These are phyloP conservation scores for Melampsora occidentalis DNA, from an alignment of 1,284 basidiomycete genomes.

Conservation along the genomic window DNA sequence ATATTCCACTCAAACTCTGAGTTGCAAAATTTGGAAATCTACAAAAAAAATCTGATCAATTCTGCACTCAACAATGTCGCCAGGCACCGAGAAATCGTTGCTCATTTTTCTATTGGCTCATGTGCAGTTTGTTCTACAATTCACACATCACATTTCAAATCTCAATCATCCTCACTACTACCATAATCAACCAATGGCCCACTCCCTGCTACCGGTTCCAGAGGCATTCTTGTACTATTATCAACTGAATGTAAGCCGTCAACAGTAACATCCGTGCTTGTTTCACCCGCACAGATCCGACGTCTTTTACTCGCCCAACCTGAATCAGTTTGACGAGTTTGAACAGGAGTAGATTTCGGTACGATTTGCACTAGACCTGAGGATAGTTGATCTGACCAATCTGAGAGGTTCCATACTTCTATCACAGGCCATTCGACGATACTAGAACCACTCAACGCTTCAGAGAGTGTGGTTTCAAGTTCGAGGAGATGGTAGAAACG, in stretches of 20 bases:
- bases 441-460: slow-evolving; percentile 15
- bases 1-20: too few species aligned
- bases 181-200: background rate
- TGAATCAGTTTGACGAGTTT: background rate
- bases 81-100: too few species aligned
- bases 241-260: too few species aligned
- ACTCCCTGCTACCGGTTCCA: background rate
- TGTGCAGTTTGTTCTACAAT: too few species aligned
- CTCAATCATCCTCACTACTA: background rate
- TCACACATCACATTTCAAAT: background rate
- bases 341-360: background rate
- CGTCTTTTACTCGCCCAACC: slow-evolving; percentile 1
- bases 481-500: slow-evolving; percentile 23
- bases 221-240: background rate
- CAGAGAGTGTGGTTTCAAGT: background rate
- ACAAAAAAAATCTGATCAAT: too few species aligned
- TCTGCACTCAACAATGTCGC: too few species aligned
- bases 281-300: background rate
- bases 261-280: too few species aligned
- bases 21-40: too few species aligned
- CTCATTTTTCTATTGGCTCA: too few species aligned
- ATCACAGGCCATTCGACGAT: slow-evolving; percentile 40
- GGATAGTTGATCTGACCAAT: slow-evolving; percentile 15
- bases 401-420: slow-evolving; percentile 17
- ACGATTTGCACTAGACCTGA: slow-evolving; percentile 11